Evolutionary conservation across 2,329 filamentous ascomycete species (phyloP).

Genomic region (Penicillium concentricum): DNA sequence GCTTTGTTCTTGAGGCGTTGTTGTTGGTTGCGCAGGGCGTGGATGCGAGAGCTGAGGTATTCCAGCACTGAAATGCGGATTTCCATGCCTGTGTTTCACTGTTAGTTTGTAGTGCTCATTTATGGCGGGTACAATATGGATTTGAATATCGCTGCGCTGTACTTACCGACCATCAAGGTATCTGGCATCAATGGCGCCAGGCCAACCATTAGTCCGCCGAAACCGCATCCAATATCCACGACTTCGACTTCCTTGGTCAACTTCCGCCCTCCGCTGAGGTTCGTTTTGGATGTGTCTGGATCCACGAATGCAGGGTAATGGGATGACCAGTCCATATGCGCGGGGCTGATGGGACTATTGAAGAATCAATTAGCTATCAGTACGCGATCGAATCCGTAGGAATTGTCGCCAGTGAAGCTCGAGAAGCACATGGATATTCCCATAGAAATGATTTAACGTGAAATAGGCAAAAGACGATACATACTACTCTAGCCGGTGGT

Average conservation of each 20-base stretch:
- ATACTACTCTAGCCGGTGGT: conserved; percentile 86
- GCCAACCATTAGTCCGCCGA: conserved; percentile 85
- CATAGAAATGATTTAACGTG: rapidly evolving
- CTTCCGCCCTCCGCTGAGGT: conserved; percentile 34
- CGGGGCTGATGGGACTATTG: conserved; percentile 70
- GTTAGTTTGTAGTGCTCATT: background rate
- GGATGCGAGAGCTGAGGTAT: conserved; percentile 85
- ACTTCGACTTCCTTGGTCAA: conserved; percentile 76
- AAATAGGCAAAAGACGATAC: conserved; percentile 28
- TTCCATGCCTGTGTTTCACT: conserved; percentile 68
- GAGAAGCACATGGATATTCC: no score
- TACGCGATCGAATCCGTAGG: background rate
- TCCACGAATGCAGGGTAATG: conserved; percentile 74
- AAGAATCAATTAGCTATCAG: background rate
- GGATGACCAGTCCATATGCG: conserved; percentile 85
- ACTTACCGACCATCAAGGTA: conserved; percentile 74
- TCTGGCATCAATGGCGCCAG: conserved; percentile 78
- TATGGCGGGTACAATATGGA: background rate
- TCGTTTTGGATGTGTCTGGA: conserved; percentile 35
- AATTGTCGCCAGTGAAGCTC: background rate
- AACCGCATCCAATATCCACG: conserved; percentile 95
- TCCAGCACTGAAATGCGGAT: conserved; percentile 87
- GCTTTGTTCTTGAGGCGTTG: conserved; percentile 24
- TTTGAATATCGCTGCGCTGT: background rate
- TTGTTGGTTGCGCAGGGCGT: conserved; percentile 64